Evolutionary conservation across 2,329 filamentous ascomycete species (phyloP), one percentile per base, ranked within the genome.

Genomic region (Curvularia sp.): DNA sequence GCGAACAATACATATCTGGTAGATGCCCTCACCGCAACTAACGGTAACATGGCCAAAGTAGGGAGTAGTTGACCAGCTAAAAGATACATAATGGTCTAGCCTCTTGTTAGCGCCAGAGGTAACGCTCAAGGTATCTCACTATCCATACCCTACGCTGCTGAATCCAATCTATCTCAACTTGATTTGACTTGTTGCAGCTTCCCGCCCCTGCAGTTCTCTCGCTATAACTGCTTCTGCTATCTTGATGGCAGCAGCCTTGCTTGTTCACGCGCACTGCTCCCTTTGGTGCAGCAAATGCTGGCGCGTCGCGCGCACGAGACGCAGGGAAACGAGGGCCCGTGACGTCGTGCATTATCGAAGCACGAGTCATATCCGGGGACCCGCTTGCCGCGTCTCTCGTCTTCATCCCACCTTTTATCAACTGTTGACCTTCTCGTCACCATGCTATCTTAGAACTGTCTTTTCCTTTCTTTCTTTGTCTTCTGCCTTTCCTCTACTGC

Each of bases 291-390:
- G 53, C 34, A 52, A 49, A 10, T 34, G 21, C 23, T 43, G 47
- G 48, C 32, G 48, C 38, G 18, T 51, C 30, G 38, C 47, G 53
- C 23, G 47, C 53, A 51, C 53, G 47, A 55, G 52, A 50, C 52
- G 28, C 6, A 9, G 2, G 4, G 30, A 25, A 49, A 50, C 13
- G 28, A 56, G 53, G 53, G 21, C 48, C 49, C 49, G 32, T 56
- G 53, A 56, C 53, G 39, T 56, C 48, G n/a, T 39, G 46, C 53
- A 43, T 56, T 52, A 56, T 56, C 53, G 28, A 50, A 38, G 36
- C 28, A 36, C 51, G 18, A 41, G 34, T 48, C 53, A 32, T 36
- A 21, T 43, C 42, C 21, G 15, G 45, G 45, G 45, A 28, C 38
- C 46, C 46, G 38, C 36, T 25, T 46, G 18, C 47, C 21, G 47